Percentiles rank a stretch among this genome's conserved stretches.
Conservation (phyloP, 1,139 yeast species). For the Pichia sp. region DNA sequence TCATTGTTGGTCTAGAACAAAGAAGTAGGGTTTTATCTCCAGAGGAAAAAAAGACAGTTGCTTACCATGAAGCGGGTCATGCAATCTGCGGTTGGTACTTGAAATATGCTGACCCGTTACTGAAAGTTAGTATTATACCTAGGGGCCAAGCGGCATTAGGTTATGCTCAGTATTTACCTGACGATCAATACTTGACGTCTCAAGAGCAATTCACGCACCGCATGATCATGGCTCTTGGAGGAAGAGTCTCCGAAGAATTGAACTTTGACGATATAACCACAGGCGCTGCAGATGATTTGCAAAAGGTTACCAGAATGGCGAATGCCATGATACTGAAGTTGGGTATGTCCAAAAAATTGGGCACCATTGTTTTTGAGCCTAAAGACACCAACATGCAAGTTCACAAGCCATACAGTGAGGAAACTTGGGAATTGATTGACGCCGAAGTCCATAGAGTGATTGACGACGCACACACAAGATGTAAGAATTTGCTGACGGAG, state of each 20-base stretch:
- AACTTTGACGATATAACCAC: constrained; percentile 75
- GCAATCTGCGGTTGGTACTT: constrained; percentile 96
- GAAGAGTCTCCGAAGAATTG: constrained; percentile 73
- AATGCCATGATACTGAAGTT: constrained; percentile 70
- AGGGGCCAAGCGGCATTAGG: constrained; percentile 84
- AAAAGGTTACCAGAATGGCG: constrained; percentile 74
- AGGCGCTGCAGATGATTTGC: constrained; percentile 80
- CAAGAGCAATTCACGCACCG: constrained; percentile 65
- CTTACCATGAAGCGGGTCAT: constrained; percentile 93
- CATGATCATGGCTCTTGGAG: constrained; percentile 79
- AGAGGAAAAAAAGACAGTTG: constrained; percentile 69
- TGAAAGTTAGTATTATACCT: constrained; percentile 95
- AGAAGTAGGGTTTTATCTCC: constrained; percentile 65
- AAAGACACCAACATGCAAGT: constrained; percentile 27
- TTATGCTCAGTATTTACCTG: constrained; percentile 78
- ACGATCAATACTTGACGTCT: constrained; percentile 64
- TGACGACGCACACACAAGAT: constrained; percentile 47
- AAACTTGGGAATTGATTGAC: constrained; percentile 63
- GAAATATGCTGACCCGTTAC: constrained; percentile 82
- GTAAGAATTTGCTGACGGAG: constrained; percentile 52
- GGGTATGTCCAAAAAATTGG: constrained; percentile 74
- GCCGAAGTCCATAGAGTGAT: constrained; percentile 61
- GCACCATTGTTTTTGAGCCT: constrained; percentile 34
- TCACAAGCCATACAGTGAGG: constrained; percentile 58
- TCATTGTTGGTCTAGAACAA: constrained; percentile 75